These are phyloP conservation scores for Xylariaceae sp. DNA, from an alignment of 2,329 filamentous ascomycete species.

Conservation along the genomic window DNA sequence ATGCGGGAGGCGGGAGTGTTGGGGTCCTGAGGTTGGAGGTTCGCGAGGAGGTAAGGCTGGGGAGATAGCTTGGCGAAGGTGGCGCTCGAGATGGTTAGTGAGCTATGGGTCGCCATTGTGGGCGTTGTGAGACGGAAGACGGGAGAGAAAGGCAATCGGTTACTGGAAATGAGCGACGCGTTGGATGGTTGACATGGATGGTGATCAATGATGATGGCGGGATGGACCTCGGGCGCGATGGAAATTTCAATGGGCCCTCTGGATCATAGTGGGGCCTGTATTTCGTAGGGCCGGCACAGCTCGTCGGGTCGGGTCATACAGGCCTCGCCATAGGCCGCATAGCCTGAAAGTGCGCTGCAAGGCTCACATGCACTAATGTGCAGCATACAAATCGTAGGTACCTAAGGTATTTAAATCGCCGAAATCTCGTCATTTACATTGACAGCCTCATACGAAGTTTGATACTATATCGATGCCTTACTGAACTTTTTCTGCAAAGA, in stretches of 20 bases:
- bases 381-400: background rate
- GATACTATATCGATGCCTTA: no score
- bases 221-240: background rate
- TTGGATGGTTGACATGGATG: constrained; percentile 7
- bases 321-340: background rate
- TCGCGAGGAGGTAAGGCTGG: constrained; percentile 82
- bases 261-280: constrained; percentile 8
- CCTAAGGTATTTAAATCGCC: no score
- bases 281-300: background rate
- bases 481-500: no score
- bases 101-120: constrained; percentile 36
- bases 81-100: constrained; percentile 51
- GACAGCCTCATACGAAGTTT: no score
- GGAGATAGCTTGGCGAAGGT: constrained; percentile 88
- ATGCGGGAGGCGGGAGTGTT: constrained; percentile 61
- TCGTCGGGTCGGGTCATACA: constrained; percentile 7
- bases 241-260: constrained; percentile 15
- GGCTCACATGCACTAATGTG: background rate
- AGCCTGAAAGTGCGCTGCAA: background rate
- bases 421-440: no score
- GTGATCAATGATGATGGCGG: background rate
- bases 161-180: background rate
- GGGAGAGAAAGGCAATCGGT: constrained; percentile 7
- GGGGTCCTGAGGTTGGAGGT: constrained; percentile 59
- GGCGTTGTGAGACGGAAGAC: constrained; percentile 1